A percentile compares a stretch with the other conserved stretches of the same genome.
phyloP scores from a whole-genome alignment of 2,329 filamentous ascomycete genomes.

The Pestalotiopsis sp. region DNA sequence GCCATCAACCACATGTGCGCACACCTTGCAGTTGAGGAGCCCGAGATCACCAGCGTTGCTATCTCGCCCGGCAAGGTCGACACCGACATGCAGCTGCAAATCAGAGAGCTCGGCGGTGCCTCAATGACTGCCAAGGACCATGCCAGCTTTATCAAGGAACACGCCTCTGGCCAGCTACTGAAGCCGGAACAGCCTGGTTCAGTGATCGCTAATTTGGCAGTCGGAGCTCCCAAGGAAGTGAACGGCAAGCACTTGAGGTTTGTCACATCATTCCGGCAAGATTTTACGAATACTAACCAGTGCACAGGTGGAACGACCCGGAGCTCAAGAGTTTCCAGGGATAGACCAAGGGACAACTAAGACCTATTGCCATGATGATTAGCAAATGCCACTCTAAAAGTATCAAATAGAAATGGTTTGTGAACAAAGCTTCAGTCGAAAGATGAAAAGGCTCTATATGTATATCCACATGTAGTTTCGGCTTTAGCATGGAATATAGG shows the following conservation, averaged over 20 bases:
- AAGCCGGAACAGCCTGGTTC: slow-evolving; percentile 82
- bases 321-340: slow-evolving; percentile 58
- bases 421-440: slow-evolving; percentile 67
- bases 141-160: slow-evolving; percentile 68
- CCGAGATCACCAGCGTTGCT: slow-evolving; percentile 71
- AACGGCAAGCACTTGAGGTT: slow-evolving; percentile 78
- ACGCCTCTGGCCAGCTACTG: slow-evolving; percentile 72
- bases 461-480: slow-evolving; percentile 69
- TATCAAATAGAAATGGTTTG: slow-evolving; percentile 27
- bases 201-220: slow-evolving; percentile 80
- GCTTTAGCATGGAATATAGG: slow-evolving; percentile 79
- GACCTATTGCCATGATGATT: slow-evolving; percentile 14
- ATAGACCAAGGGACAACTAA: slow-evolving; percentile 9
- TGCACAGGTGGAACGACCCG: slow-evolving; percentile 51
- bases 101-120: slow-evolving; percentile 63
- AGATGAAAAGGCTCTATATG: slow-evolving; percentile 77
- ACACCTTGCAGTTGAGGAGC: slow-evolving; percentile 77
- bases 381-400: slow-evolving; percentile 17
- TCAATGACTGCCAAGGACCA: slow-evolving; percentile 62
- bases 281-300: slow-evolving; percentile 24
- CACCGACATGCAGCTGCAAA: slow-evolving; percentile 85
- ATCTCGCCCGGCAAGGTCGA: slow-evolving; percentile 82
- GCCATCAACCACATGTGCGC: slow-evolving; percentile 78
- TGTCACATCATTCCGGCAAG: slow-evolving; percentile 30
- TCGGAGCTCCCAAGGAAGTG: slow-evolving; percentile 66